Conservation (phyloP, 192 early-diverging fungal species). For the Phycomyces blakesleeanus region DNA sequence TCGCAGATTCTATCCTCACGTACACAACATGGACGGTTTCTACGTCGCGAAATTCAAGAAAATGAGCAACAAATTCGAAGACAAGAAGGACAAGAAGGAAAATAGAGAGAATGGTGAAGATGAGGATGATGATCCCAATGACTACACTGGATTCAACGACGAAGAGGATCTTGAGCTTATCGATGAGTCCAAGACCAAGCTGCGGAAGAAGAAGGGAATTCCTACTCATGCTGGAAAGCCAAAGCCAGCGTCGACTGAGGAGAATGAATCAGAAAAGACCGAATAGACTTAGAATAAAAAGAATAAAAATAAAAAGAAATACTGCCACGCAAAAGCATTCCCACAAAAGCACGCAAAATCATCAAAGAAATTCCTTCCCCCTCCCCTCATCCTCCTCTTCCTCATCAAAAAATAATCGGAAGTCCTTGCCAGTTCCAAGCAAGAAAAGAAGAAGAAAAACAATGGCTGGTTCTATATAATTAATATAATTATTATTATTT, state of each 20-base stretch:
- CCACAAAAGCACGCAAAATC: too few species aligned
- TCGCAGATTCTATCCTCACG: constrained; percentile 92
- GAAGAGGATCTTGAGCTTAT: constrained; percentile 58
- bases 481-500: too few species aligned
- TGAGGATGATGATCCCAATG: constrained; percentile 32
- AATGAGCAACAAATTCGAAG: constrained; percentile 75
- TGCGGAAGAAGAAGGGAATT: constrained; percentile 10
- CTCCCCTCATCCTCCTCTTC: too few species aligned
- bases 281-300: constrained; percentile 8
- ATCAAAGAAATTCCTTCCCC: too few species aligned
- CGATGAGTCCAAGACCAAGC: constrained; percentile 30
- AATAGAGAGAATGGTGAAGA: constrained; percentile 33
- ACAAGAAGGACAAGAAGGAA: constrained; percentile 42
- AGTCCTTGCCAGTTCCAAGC: too few species aligned
- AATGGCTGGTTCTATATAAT: too few species aligned
- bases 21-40: constrained; percentile 99
- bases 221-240: not conserved
- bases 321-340: too few species aligned
- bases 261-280: not conserved
- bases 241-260: not conserved
- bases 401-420: too few species aligned
- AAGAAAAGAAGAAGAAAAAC: too few species aligned
- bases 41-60: constrained; percentile 98
- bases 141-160: constrained; percentile 52
- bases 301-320: not conserved